Percentiles rank a stretch among this genome's conserved stretches.
phyloP scores from a whole-genome alignment of 192 early-diverging fungal genomes.

The Thamnidium elegans region DNA sequence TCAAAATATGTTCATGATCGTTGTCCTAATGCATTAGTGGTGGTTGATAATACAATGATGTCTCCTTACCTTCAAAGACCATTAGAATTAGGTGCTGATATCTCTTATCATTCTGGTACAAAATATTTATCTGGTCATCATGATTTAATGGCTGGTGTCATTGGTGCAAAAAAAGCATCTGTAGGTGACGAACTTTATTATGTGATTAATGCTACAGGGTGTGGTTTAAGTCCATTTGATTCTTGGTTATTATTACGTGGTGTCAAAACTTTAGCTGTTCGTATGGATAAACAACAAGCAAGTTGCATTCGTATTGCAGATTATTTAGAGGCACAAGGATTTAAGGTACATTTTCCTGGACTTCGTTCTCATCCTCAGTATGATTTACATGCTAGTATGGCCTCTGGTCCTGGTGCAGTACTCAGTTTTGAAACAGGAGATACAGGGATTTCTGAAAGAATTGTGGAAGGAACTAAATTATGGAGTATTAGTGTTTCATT shows the following conservation, averaged over 20 bases:
- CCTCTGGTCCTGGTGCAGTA: conserved; percentile 88
- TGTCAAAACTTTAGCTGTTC: conserved; percentile 92
- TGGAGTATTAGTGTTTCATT: conserved; percentile 96
- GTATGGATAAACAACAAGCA: conserved; percentile 92
- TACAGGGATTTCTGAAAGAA: conserved; percentile 67
- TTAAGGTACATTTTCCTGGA: conserved; percentile 90
- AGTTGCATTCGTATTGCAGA: conserved; percentile 77
- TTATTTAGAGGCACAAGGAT: conserved; percentile 75
- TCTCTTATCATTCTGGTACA: conserved; percentile 94
- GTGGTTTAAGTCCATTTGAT: conserved; percentile 88
- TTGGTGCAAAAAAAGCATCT: conserved; percentile 68
- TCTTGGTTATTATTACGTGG: conserved; percentile 91
- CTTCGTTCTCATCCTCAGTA: conserved; percentile 79
- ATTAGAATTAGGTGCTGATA: conserved; percentile 87
- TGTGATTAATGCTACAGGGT: conserved; percentile 94
- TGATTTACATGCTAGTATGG: conserved; percentile 73
- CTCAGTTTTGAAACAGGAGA: conserved; percentile 93
- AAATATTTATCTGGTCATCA: conserved; percentile 98
- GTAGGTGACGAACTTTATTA: conserved; percentile 85
- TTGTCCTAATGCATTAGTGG: conserved; percentile 79
- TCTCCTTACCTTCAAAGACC: conserved; percentile 90
- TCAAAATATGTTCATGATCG: conserved; percentile 64
- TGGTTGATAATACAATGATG: conserved; percentile 99
- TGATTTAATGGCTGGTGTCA: conserved; percentile 98
- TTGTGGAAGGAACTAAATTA: conserved; percentile 80